Percentiles rank a stretch among this genome's conserved stretches.
These are phyloP conservation scores for Coemansia sp. DNA, from an alignment of 371 early-diverging fungal species.

Conservation along the genomic window DNA sequence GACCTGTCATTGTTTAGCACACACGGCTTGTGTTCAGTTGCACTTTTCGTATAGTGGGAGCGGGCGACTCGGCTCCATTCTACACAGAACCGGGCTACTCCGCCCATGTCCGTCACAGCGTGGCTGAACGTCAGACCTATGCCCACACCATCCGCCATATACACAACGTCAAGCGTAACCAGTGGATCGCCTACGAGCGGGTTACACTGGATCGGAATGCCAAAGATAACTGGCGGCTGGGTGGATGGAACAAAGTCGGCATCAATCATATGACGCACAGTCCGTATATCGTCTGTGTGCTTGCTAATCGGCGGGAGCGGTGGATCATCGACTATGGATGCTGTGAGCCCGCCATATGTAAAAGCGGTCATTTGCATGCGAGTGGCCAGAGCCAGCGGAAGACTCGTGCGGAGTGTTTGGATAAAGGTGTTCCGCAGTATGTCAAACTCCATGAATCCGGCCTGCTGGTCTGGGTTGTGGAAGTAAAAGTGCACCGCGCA, in stretches of 20 bases:
- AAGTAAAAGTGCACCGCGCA: slow-evolving; percentile 13
- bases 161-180: slow-evolving; percentile 18
- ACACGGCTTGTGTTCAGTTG: background rate
- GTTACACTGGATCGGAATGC: background rate
- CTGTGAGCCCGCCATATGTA: slow-evolving; percentile 11
- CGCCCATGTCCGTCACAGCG: slow-evolving; percentile 14
- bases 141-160: slow-evolving; percentile 32
- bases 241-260: slow-evolving; percentile 1
- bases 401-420: slow-evolving; percentile 7
- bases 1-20: slow-evolving; percentile 7
- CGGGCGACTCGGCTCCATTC: slow-evolving; percentile 17
- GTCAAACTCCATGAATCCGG: slow-evolving; percentile 19
- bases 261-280: slow-evolving; percentile 12
- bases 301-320: background rate
- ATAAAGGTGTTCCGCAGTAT: slow-evolving; percentile 9
- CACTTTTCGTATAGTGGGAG: background rate
- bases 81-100: background rate
- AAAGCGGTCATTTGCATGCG: slow-evolving; percentile 1
- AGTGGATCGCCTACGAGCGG: slow-evolving; percentile 28
- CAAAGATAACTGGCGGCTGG: slow-evolving; percentile 12
- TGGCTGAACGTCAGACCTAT: slow-evolving; percentile 18
- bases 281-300: slow-evolving; percentile 6
- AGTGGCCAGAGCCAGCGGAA: slow-evolving; percentile 18
- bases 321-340: background rate
- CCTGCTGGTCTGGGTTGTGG: background rate